Percentiles rank a stretch among this genome's conserved stretches.
Evolutionary conservation across 495 filamentous ascomycete genomes (phyloP).

Genomic region (Penicillium ochrochloron): DNA sequence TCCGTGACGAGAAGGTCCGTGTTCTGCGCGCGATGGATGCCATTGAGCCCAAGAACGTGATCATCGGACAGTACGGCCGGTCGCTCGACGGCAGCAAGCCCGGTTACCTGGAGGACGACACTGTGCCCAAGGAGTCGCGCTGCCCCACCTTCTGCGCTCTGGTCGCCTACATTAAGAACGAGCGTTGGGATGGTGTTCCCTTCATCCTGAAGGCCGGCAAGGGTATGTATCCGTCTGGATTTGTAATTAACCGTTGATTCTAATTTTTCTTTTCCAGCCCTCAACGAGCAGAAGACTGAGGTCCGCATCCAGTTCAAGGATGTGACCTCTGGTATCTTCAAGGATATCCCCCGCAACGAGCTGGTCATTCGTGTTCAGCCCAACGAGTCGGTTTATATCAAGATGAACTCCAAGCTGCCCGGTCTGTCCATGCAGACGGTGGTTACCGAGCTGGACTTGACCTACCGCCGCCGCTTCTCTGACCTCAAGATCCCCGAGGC

Average conservation of each 20-base stretch:
- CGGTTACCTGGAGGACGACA: slow-evolving; percentile 97
- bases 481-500: slow-evolving; percentile 99
- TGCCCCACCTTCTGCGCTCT: slow-evolving; percentile 98
- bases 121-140: slow-evolving; percentile 93
- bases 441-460: slow-evolving; percentile 97
- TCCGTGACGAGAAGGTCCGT: slow-evolving; percentile 97
- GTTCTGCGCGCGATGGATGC: slow-evolving; percentile 91
- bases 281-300: slow-evolving; percentile 99
- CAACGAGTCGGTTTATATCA: slow-evolving; percentile 99
- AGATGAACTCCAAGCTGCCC: slow-evolving; percentile 99
- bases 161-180: slow-evolving; percentile 98
- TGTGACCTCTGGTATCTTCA: slow-evolving; percentile 99
- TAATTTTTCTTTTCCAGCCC: slow-evolving; percentile 51
- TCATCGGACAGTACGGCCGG: slow-evolving; percentile 98
- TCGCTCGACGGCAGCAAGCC: slow-evolving; percentile 97
- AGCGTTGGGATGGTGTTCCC: slow-evolving; percentile 98
- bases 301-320: slow-evolving; percentile 99
- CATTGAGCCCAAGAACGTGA: slow-evolving; percentile 99
- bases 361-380: slow-evolving; percentile 99
- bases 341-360: slow-evolving; percentile 99
- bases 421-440: slow-evolving; percentile 99
- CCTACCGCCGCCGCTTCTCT: slow-evolving; percentile 97
- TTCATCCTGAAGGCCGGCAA: slow-evolving; percentile 99
- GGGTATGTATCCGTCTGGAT: slow-evolving; percentile 42
- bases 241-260: slow-evolving; percentile 6